Evolutionary conservation across 2,329 filamentous ascomycete species (phyloP).

Genomic region (Laburnicola sp.): DNA sequence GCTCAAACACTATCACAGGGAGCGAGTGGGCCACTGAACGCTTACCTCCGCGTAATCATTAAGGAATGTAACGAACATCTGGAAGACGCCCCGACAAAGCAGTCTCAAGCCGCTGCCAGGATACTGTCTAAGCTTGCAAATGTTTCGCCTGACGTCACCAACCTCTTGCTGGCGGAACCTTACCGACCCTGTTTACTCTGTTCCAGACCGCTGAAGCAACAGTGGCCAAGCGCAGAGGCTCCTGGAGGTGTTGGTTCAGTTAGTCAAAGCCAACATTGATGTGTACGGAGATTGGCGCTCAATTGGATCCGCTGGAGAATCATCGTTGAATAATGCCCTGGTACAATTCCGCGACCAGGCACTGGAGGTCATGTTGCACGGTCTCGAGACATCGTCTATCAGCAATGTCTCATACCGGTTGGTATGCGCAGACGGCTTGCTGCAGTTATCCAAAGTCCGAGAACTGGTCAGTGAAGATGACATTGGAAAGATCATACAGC

Average conservation of each 20-base stretch:
- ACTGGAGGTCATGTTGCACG: slow-evolving; percentile 48
- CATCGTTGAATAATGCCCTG: slow-evolving; percentile 42
- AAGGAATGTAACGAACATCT: slow-evolving; percentile 71
- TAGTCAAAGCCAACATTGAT: slow-evolving; percentile 61
- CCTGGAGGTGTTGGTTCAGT: slow-evolving; percentile 61
- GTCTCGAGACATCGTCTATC: slow-evolving; percentile 49
- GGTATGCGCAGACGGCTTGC: slow-evolving; percentile 49
- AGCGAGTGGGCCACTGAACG: slow-evolving; percentile 52
- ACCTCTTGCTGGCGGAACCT: slow-evolving; percentile 59
- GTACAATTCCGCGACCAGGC: slow-evolving; percentile 47
- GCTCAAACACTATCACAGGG: slow-evolving; percentile 57
- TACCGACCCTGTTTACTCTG: slow-evolving; percentile 61
- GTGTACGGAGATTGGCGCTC: slow-evolving; percentile 61
- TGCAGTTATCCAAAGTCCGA: slow-evolving; percentile 48
- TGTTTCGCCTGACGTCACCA: slow-evolving; percentile 59
- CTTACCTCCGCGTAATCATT: slow-evolving; percentile 63
- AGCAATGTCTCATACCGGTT: slow-evolving; percentile 56
- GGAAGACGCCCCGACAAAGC: slow-evolving; percentile 69
- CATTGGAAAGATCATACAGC: slow-evolving; percentile 57
- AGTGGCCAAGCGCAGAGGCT: slow-evolving; percentile 64
- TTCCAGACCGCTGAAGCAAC: slow-evolving; percentile 65
- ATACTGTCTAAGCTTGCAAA: slow-evolving; percentile 62
- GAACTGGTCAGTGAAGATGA: slow-evolving; percentile 49
- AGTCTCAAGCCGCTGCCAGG: slow-evolving; percentile 65
- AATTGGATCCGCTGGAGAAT: slow-evolving; percentile 42